Percentiles rank a stretch among this genome's conserved stretches.
phyloP scores from a whole-genome alignment of 352 stramenopile species.

The Elongisporangium undulatum region DNA sequence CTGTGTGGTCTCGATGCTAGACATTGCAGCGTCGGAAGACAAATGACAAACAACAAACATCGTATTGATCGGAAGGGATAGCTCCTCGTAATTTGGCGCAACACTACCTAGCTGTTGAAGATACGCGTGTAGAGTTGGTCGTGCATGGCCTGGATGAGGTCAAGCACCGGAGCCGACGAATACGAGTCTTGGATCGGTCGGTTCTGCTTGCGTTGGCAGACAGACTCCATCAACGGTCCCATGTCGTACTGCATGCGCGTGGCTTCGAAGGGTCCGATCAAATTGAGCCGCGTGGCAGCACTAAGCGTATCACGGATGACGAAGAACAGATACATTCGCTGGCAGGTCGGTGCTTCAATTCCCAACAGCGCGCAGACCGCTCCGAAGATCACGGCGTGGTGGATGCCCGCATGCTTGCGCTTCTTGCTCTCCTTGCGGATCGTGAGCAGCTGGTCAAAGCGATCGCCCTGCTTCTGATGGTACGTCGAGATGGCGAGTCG shows the following conservation, averaged over 20 bases:
- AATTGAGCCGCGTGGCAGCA: slow-evolving; percentile 73
- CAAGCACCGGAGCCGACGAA: slow-evolving; percentile 70
- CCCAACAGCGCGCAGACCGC: slow-evolving; percentile 51
- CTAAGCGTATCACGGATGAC: slow-evolving; percentile 70
- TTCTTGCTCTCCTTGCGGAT: slow-evolving; percentile 50
- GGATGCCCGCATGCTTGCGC: slow-evolving; percentile 41
- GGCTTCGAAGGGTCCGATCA: slow-evolving; percentile 72
- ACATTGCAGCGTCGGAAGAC: not conserved
- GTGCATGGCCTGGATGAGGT: slow-evolving; percentile 81
- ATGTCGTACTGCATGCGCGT: slow-evolving; percentile 62
- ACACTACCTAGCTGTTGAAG: slow-evolving; percentile 78
- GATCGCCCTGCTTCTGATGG: slow-evolving; percentile 12
- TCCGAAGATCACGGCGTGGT: slow-evolving; percentile 71
- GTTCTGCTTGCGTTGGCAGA: slow-evolving; percentile 66
- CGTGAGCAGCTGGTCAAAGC: slow-evolving; percentile 30
- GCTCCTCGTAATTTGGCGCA: not conserved
- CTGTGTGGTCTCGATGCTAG: slow-evolving; percentile 13
- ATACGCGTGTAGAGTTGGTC: slow-evolving; percentile 88
- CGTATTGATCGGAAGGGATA: not conserved
- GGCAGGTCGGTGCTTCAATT: slow-evolving; percentile 33
- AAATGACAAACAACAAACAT: not conserved
- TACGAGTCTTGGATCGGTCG: slow-evolving; percentile 59
- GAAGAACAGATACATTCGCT: slow-evolving; percentile 82
- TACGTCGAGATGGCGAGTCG: slow-evolving; percentile 64
- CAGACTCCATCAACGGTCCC: slow-evolving; percentile 37